These are phyloP conservation scores for Allium fistulosum DNA, from an alignment of 106 monocot species.

Conservation along the genomic window DNA sequence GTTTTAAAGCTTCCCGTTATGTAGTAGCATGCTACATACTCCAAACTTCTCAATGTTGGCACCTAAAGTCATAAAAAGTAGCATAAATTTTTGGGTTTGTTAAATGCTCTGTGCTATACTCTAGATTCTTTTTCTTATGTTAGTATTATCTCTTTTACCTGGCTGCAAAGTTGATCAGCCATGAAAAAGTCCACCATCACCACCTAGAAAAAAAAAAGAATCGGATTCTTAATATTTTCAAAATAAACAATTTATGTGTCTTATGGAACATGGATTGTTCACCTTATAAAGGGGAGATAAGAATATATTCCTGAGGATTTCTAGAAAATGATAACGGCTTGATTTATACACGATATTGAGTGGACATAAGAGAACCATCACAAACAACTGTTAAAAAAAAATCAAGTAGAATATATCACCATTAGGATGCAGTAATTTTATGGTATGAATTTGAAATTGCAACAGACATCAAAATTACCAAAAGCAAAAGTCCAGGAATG, in stretches of 20 bases:
- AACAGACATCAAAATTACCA: conserved; percentile 28
- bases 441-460: background rate
- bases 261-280: conserved; percentile 2
- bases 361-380: conserved; percentile 68
- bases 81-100: background rate
- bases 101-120: background rate
- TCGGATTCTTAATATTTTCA: background rate
- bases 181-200: conserved; percentile 98
- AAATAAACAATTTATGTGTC: background rate
- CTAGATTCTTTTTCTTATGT: conserved; percentile 2
- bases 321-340: conserved; percentile 65
- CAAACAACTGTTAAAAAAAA: conserved; percentile 41
- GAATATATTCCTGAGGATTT: conserved; percentile 77
- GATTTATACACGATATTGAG: conserved; percentile 51
- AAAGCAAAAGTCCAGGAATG: conserved; percentile 62
- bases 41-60: conserved; percentile 82
- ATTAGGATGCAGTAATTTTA: background rate
- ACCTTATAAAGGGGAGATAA: conserved; percentile 93
- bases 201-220: conserved; percentile 41
- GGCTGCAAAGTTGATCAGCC: conserved; percentile 99
- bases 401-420: conserved; percentile 2
- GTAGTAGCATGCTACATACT: conserved; percentile 93
- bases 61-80: conserved; percentile 35
- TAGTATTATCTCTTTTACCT: conserved; percentile 33
- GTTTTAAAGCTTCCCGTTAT: conserved; percentile 91